A percentile compares a stretch with the other conserved stretches of the same genome.
Evolutionary conservation across 1,284 basidiomycete species (phyloP).

Genomic region (Filobasidium uniguttulatum): DNA sequence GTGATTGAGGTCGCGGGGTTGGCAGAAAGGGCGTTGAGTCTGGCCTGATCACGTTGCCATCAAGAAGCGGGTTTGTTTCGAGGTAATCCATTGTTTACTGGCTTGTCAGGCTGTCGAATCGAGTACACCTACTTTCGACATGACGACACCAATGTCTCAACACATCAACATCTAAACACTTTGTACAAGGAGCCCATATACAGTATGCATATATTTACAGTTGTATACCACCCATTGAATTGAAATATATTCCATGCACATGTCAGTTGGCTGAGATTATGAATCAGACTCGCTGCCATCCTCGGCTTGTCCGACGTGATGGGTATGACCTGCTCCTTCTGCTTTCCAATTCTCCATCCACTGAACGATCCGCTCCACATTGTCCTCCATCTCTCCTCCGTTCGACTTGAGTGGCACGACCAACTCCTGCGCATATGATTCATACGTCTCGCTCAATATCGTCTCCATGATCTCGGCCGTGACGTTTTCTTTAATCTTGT

Average conservation of each 20-base stretch:
- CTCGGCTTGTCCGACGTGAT: conserved; percentile 36
- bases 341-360: conserved; percentile 73
- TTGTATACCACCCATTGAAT: too few relatives aligned
- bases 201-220: too few relatives aligned
- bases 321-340: conserved; percentile 36
- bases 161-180: too few relatives aligned
- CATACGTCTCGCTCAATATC: conserved; percentile 72
- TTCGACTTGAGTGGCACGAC: conserved; percentile 77
- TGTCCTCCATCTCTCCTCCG: conserved; percentile 59
- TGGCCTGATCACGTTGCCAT: conserved; percentile 26
- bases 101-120: too few relatives aligned
- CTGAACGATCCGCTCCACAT: conserved; percentile 64
- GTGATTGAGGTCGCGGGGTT: conserved; percentile 78
- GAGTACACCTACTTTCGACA: too few relatives aligned
- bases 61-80: too few relatives aligned
- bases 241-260: too few relatives aligned
- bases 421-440: conserved; percentile 70
- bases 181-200: too few relatives aligned
- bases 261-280: too few relatives aligned
- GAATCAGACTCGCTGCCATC: conserved; percentile 24
- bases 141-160: too few relatives aligned
- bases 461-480: conserved; percentile 97
- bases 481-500: conserved; percentile 97
- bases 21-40: conserved; percentile 40
- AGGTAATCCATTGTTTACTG: too few relatives aligned